Base-by-base conservation (phyloP, 2,329 filamentous ascomycete genomes). In the Exophiala alcalophila region DNA sequence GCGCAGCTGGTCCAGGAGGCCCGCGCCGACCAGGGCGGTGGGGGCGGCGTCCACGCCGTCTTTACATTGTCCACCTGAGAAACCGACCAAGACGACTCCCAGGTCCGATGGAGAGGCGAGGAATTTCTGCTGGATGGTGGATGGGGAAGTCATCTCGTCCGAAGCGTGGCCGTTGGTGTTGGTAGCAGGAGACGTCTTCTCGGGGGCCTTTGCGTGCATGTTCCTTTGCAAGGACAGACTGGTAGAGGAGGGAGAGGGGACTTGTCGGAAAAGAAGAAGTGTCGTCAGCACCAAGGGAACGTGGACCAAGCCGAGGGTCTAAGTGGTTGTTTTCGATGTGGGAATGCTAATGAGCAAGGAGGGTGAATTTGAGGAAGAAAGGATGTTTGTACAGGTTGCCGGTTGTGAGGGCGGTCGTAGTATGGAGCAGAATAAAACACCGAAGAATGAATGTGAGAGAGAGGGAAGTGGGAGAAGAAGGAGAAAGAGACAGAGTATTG, bases 31-130 rank as follows among this genome's bases (percentile, higher is more conserved):
- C 40, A 98, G 80, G 39, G 89, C 91, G 57, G 83, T 81, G 21
- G 92, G 92, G 5, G 86, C 92, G 11, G 85, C 86, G 62, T 97
- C 92, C 55, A 96, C 91, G 56, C 92, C 92, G 27, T 82, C 74
- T 70, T 97, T 96, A 71, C 83, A 83, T 87, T 94, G 92, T 44
- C 92, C 92, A 55, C 91, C 91, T 40, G 89, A 94, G 73, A 97
- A 98, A 51, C 91, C 91, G 25, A 97, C 92, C 35, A 91, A 89
- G 25, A 97, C 88, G 43, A 98, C 78, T 50, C 91, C 92, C 53
- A 98, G 76, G 60, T 97, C 83, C 61, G 86, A 76, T 21, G 81
- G 78, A 61, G 83, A 76, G 52, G 83, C 74, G 57, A 97, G 83
- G 71, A 96, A 97, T 61, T 84, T 89, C 48, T 79, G 75, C 34